Percentiles rank a stretch among this genome's conserved stretches.
phyloP scores from a whole-genome alignment of 805 yeast genomes.

The Sugiyamaella marilandica region DNA sequence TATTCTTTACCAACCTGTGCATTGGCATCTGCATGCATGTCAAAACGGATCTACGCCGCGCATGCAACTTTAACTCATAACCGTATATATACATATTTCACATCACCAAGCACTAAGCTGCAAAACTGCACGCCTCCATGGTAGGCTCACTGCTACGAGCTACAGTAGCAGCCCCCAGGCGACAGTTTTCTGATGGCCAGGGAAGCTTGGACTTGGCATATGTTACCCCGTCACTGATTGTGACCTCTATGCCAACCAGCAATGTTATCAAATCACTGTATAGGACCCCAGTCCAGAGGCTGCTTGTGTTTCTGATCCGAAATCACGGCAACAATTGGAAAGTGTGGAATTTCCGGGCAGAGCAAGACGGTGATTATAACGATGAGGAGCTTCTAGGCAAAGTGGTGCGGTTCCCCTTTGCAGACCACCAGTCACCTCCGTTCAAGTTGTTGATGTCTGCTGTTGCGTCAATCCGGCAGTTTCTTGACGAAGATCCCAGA shows the following conservation, averaged over 20 bases:
- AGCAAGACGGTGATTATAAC: constrained; percentile 40
- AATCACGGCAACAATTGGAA: constrained; percentile 60
- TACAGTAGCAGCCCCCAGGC: constrained; percentile 30
- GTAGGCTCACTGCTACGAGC: constrained; percentile 28
- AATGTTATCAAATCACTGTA: constrained; percentile 41
- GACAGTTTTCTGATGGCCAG: constrained; percentile 26
- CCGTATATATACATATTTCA: not conserved
- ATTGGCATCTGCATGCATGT: too few species aligned
- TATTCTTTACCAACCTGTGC: too few species aligned
- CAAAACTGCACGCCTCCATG: not conserved
- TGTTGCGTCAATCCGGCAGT: constrained; percentile 44
- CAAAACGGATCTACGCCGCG: too few species aligned
- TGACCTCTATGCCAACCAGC: constrained; percentile 69
- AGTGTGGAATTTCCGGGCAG: constrained; percentile 67
- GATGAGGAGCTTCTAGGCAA: constrained; percentile 32
- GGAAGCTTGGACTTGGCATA: constrained; percentile 58
- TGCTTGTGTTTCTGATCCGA: constrained; percentile 44
- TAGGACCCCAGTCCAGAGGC: constrained; percentile 48
- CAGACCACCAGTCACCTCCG: constrained; percentile 77
- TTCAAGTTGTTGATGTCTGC: constrained; percentile 45
- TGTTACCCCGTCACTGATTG: constrained; percentile 59
- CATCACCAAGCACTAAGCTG: not conserved
- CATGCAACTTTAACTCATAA: too few species aligned
- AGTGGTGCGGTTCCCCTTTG: constrained; percentile 51
- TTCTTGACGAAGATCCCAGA: constrained; percentile 31